Evolutionary conservation across 495 filamentous ascomycete species (phyloP), one percentile per base, ranked within the genome.

Genomic region (Sporormia fimetaria): DNA sequence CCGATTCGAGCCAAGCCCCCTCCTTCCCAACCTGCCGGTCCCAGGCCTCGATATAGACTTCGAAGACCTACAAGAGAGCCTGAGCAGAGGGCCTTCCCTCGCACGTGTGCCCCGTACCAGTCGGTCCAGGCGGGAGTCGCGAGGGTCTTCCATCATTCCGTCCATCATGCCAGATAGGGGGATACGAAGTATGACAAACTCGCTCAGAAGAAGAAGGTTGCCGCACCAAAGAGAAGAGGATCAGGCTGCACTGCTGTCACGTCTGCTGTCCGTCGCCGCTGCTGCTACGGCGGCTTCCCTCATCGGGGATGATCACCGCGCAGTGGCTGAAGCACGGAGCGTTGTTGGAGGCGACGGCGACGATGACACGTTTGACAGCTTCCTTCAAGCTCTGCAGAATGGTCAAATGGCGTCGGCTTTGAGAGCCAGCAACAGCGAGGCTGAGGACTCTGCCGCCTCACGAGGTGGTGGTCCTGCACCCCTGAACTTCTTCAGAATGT

Each of bases 401-500:
- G 64, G 64, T 10, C 51, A 61, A 27, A 61, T 67, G 47, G 61
- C 64, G 12, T 63, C 63, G 7, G 62, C 62, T 5, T 41, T 67
- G 22, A 39, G 64, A 33, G 58, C 61, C 35, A 55, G 55, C 30
- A 49, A 47, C 3, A 47, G 44, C 30, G 54, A 59, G 3, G 41
- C 32, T 7, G 57, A 54, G 15, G 54, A 52, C 9, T 49, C 34
- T 3, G 11, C 37, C 6, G 60, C 59, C 3, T 26, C 40, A 6
- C 28, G 42, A 31, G 55, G 44, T 3, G 42, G 40, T 9, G 49
- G 26, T 16, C 49, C 54, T 26, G 50, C 52, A 7, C 62, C 64
- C 4, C 38, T 67, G 29, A 66, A 67, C 47, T 66, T 67, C 53
- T 64, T 67, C 47, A 51, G 64, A 33, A 66, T 67, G 62, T 67